Base-by-base conservation (phyloP, 495 filamentous ascomycete species). In the Emericellopsis terricola region DNA sequence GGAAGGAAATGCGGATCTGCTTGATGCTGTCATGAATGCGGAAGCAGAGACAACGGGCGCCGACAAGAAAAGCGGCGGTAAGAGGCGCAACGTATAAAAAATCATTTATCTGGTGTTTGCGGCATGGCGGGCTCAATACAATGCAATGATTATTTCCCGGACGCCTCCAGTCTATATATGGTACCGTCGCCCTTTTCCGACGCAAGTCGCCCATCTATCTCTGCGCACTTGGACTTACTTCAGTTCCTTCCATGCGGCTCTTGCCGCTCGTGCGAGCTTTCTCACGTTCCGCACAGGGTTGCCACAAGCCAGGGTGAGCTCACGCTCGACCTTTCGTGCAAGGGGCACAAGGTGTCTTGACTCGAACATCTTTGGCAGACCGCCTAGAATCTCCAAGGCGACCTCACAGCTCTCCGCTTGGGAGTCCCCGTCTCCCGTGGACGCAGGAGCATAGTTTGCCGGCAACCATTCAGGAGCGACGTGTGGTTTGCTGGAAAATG, bases 241-340 rank as follows among this genome's bases (percentile, higher is more conserved):
- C 19, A 37, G 46, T 50, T 35, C 33, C 1, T 33, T 39, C 61
- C 61, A 65, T 16, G 43, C 53, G 37, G 42, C 51, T 41, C 61
- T 56, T 13, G 61, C 59, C 31, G 32, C 27, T 29, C 54, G 35
- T 17, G 61, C 61, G 34, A 46, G 48, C 31, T 50, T 50, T 26
- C 61, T 44, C 34, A 61, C 50, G 36, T 55, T 58, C 32, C 61
- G 43, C 3, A 57, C 57, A 20, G 56, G 40, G 41, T 65, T 57
- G 2, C 60, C 61, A 23, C 59, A 57, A 10, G 60, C 58, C 11
- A 40, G 29, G 3, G 55, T 50, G 34, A 65, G 38, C 39, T 60
- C 51, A 2, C 57, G 44, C 37, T 53, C 47, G 32, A 64, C 43
- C 15, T 39, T 39, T 32, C 34, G 47, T 17, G 53, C 37, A 28